A percentile compares a stretch with the other conserved stretches of the same genome.
phyloP scores from a whole-genome alignment of 306 rosid species.

The Castanea sativa region DNA sequence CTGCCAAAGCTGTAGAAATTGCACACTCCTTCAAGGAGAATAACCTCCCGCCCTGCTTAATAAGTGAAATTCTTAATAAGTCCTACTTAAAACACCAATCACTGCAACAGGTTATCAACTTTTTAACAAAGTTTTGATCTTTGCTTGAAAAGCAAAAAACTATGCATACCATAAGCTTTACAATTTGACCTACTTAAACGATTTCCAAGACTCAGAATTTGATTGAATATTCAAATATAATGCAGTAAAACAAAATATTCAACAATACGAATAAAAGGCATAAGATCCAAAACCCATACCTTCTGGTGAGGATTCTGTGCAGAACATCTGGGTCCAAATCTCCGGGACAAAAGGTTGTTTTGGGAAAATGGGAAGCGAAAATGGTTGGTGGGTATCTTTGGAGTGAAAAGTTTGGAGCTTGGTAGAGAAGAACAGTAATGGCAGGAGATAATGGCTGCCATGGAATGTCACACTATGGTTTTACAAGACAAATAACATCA shows the following conservation, averaged over 20 bases:
- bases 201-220: background rate
- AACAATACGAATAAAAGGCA: background rate
- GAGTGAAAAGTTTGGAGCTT: conserved; percentile 37
- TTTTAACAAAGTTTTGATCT: background rate
- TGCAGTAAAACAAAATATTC: background rate
- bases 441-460: conserved; percentile 69
- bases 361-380: conserved; percentile 36
- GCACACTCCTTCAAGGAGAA: conserved; percentile 73
- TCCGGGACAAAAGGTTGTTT: conserved; percentile 24
- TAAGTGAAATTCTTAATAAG: conserved; percentile 8
- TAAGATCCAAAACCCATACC: conserved; percentile 31
- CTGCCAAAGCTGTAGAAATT: conserved; percentile 73
- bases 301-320: conserved; percentile 42
- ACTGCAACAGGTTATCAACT: background rate
- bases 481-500: conserved; percentile 27
- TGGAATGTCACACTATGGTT: conserved; percentile 17
- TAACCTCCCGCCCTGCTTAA: conserved; percentile 52
- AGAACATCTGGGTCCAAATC: conserved; percentile 50
- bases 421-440: conserved; percentile 42
- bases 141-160: background rate
- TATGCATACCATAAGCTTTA: background rate
- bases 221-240: background rate
- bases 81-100: background rate
- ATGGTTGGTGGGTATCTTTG: conserved; percentile 31
- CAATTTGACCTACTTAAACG: background rate